A percentile compares a stretch with the other conserved stretches of the same genome.
These are phyloP conservation scores for Multifurca ochricompacta DNA, from an alignment of 768 basidiomycete species.

Conservation along the genomic window DNA sequence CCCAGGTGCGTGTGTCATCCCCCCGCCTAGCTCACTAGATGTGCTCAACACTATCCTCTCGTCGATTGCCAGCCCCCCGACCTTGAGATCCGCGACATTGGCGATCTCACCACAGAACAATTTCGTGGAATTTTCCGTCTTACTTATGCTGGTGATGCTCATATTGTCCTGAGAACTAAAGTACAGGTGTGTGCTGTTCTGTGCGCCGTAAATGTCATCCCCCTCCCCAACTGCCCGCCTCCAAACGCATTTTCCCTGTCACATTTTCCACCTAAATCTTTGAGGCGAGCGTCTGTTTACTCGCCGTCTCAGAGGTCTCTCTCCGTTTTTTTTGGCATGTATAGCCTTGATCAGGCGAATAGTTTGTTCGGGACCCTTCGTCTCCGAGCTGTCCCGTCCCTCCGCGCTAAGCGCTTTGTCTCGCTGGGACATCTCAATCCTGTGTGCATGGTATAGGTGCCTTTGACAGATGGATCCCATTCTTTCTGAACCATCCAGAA, in stretches of 20 bases:
- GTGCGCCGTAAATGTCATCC: neutral
- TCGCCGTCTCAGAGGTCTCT: neutral
- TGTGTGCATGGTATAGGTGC: neutral
- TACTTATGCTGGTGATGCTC: constrained; percentile 91
- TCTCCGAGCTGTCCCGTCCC: too few species aligned
- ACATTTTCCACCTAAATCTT: too few species aligned
- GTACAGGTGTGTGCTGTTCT: constrained; percentile 59
- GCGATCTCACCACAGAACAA: constrained; percentile 90
- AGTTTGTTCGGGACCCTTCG: neutral
- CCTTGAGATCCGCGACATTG: constrained; percentile 94
- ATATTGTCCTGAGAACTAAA: constrained; percentile 79
- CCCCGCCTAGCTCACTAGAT: neutral
- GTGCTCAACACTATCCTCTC: neutral
- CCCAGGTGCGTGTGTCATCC: constrained; percentile 52
- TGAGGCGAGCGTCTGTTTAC: neutral
- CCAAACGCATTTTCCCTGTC: neutral
- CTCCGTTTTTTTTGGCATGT: neutral
- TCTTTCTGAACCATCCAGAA: neutral
- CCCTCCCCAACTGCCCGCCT: neutral
- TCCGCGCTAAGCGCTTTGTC: neutral
- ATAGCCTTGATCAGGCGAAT: neutral
- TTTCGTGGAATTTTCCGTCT: constrained; percentile 96
- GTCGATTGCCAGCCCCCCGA: constrained; percentile 71
- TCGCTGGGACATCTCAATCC: neutral
- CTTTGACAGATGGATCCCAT: too few species aligned